Evolutionary conservation across 2,329 filamentous ascomycete genomes (phyloP).

Genomic region (Magnaporthiopsis incrustans): DNA sequence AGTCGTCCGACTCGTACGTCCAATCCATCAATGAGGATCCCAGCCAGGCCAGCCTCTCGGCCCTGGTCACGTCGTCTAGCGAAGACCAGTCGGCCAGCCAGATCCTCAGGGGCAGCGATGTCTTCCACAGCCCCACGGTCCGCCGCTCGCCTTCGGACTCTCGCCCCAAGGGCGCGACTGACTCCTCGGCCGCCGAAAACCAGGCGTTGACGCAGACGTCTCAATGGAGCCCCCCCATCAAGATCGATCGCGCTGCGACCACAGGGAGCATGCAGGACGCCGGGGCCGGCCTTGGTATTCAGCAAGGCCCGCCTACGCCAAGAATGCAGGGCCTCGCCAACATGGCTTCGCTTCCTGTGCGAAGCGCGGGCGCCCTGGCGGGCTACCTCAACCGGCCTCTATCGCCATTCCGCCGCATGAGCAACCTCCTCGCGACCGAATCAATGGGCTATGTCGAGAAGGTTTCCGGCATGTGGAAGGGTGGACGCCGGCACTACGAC

Average conservation of each 20-base stretch:
- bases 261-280: constrained; percentile 28
- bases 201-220: neutral
- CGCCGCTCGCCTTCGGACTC: constrained; percentile 37
- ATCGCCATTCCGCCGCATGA: constrained; percentile 55
- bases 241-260: constrained; percentile 22
- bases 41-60: constrained; percentile 52
- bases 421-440: constrained; percentile 73
- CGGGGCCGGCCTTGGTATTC: neutral
- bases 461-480: constrained; percentile 94
- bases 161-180: constrained; percentile 9
- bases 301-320: constrained; percentile 29
- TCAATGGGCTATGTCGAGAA: constrained; percentile 97
- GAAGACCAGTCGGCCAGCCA: constrained; percentile 85
- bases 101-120: constrained; percentile 77
- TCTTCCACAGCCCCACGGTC: constrained; percentile 76
- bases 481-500: constrained; percentile 81
- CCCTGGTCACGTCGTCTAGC: constrained; percentile 57
- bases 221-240: neutral
- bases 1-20: constrained; percentile 66
- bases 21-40: constrained; percentile 62
- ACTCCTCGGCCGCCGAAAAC: neutral
- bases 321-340: constrained; percentile 43
- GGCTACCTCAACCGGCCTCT: constrained; percentile 74
- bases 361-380: constrained; percentile 74
- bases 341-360: constrained; percentile 68